Evolutionary conservation across 345 rosid species (phyloP), one percentile per base, ranked within the genome.

Genomic region (Euphorbia peplus): DNA sequence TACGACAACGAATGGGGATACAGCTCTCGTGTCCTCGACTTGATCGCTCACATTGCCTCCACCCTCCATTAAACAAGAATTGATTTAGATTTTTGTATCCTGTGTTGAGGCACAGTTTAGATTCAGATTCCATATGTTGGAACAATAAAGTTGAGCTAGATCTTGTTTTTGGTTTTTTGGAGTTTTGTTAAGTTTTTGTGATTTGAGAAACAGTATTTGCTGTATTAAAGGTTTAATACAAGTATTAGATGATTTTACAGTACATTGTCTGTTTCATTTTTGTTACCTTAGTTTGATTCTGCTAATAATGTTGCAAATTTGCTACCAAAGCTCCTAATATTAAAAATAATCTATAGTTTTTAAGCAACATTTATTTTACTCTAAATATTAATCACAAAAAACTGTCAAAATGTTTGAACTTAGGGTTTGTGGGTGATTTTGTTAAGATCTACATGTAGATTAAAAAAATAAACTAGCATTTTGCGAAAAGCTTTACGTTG

Each of bases 11-110:
- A 72, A 48, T 72, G 75, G 75, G 75, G 75, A 11, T 72, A 72
- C 75, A 72, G 90, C 76, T 39, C 81, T 8, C 82, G 88, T n/a
- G 88, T 84, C 18, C 50, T 81, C 14, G 91, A 83, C 78, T 74
- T 87, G 82, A 83, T 87, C 75, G 9, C 78, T n/a, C 87, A 83
- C 78, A 84, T 84, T 21, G 76, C 82, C 67, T 73, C 83, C n/a
- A 21, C 42, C 28, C 41, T 11, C 1, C 39, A 46, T n/a, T 44
- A 51, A 68, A 29, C 19, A 5, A 57, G 21, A 57, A 30, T 42
- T 47, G 54, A 28, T 55, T 15, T 0, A 18, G 59, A 16, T 52
- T 54, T 56, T 55, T 55, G 52, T 11, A 6, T 39, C 5, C 4
- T 39, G 50, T 22, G 25, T 37, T 39, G 52, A 46, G 54, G 19